phyloP scores from a whole-genome alignment of 2,329 filamentous ascomycete genomes.

The Penicillium sp. region DNA sequence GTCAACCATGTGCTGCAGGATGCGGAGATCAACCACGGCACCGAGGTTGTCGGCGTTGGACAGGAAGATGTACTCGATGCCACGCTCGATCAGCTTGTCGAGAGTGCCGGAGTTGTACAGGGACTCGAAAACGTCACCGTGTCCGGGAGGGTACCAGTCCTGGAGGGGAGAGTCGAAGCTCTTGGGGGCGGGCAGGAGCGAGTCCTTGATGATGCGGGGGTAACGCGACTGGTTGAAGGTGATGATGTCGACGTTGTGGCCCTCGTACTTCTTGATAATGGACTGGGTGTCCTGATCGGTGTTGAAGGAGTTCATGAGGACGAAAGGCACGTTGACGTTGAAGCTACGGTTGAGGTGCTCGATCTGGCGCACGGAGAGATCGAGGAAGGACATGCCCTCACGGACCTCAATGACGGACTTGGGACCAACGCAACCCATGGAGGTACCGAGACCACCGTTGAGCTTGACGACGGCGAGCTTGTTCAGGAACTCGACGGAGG shows the following conservation, averaged over 20 bases:
- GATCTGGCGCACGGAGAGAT: constrained; percentile 97
- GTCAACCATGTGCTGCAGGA: constrained; percentile 99
- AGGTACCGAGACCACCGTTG: constrained; percentile 98
- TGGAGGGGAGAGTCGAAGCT: constrained; percentile 79
- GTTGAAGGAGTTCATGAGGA: constrained; percentile 99
- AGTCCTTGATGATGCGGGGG: constrained; percentile 97
- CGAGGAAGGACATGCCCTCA: constrained; percentile 99
- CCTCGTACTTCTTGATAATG: constrained; percentile 99
- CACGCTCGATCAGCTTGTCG: constrained; percentile 90
- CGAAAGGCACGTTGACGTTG: constrained; percentile 93
- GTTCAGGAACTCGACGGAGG: constrained; percentile 90
- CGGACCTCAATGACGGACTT: constrained; percentile 99
- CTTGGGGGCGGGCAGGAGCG: constrained; percentile 92
- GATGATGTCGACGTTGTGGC: constrained; percentile 98
- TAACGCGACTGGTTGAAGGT: constrained; percentile 99
- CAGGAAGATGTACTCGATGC: constrained; percentile 96
- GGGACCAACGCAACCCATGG: constrained; percentile 98
- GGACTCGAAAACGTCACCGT: constrained; percentile 99
- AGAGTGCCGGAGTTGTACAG: constrained; percentile 99
- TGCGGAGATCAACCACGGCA: constrained; percentile 94
- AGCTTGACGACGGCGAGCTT: constrained; percentile 99
- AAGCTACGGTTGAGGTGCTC: constrained; percentile 99
- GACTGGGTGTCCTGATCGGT: constrained; percentile 96
- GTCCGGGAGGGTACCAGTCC: constrained; percentile 98
- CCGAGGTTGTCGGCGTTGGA: constrained; percentile 99